Evolutionary conservation across 306 rosid genomes (phyloP), one percentile per base, ranked within the genome.

Genomic region (Begonia masoniana): DNA sequence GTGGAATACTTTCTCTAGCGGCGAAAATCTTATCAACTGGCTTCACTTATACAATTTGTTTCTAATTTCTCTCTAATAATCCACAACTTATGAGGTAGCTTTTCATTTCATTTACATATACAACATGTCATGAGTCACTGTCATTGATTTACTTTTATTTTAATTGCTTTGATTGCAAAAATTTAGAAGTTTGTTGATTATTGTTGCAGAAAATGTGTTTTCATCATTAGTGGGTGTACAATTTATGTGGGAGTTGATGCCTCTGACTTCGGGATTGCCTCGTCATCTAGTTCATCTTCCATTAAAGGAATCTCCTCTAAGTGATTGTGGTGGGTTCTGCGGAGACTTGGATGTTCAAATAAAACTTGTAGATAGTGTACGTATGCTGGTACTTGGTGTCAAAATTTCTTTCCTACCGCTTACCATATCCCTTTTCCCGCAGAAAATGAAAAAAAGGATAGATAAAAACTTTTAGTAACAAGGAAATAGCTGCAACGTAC

Each of bases 161-260:
- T 31, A 6, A 31, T 31, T 6, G 8, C 7, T 0, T 0, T 31
- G 7, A 31, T 31, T 31, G 39, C 7, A 31, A 31, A 31, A 31
- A 4, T 0, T 31, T 31, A 31, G 39, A 31, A 31, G 39, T 31
- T 54, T 64, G 35, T 48, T 68, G 5, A 51, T 21, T 41, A 62
- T 49, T 62, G 59, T 62, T 82, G 81, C 94, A 88, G 97, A 85
- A 68, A 89, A 89, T 59, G 94, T 82, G 52, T 89, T 89, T 77
- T 85, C 97, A 11, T 89, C 97, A 13, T 62, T 89, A 62, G 97
- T 79, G 73, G 97, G 97, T 64, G 80, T 89, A 66, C 94, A 81
- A 62, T 89, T 89, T 50, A 73, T 61, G 88, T 89, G 97, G 97
- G 75, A 68, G 59, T 68, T 80, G 65, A 60, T 55, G 71, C 78